Evolutionary conservation across 1,284 basidiomycete species (phyloP), one percentile per base, ranked within the genome.

Genomic region (Erythrobasidium hasegawianum): DNA sequence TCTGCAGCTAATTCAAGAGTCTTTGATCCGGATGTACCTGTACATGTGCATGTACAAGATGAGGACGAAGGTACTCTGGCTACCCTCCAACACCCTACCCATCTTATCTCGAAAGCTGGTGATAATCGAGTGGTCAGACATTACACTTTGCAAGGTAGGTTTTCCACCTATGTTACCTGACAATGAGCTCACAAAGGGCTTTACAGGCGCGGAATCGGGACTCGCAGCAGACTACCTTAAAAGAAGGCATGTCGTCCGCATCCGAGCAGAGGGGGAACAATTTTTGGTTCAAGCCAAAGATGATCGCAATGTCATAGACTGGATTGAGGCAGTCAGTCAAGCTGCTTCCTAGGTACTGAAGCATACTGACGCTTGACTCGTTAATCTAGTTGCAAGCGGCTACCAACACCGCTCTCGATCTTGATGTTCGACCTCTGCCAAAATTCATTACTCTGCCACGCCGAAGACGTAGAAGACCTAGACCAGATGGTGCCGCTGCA

Each of bases 161-260:
- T 29, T 24, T 16, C 87, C 67, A 91, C 92, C 16, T 94, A 97
- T 80, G 89, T 87, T 68, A 1, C 22, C n/a, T n/a, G n/a, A n/a
- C n/a, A n/a, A n/a, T n/a, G n/a, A n/a, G n/a, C 40, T 41, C 40
- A 10, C 40, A 41, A 11, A 41, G 10, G 11, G 11, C 27, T 29
- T 26, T 14, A 24, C 39, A 64, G 61, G 52, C 5, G 67, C 62
- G 3, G 62, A 70, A 47, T 75, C 73, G 1, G 95, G 95, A 22
- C 78, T 97, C 14, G 96, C 92, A 20, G 94, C 90, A 59, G 95
- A 98, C 78, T 98, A 98, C 78, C 70, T 86, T 72, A 98, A 98
- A 82, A 83, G 92, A 69, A 88, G 86, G 79, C 90, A 97, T 77
- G 93, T 97, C 41, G 92, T 98, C n/a, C 83, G 95, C 26, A 85